These are phyloP conservation scores for Penstemon eatonii DNA, from an alignment of 257 asterid genomes.

Conservation along the genomic window DNA sequence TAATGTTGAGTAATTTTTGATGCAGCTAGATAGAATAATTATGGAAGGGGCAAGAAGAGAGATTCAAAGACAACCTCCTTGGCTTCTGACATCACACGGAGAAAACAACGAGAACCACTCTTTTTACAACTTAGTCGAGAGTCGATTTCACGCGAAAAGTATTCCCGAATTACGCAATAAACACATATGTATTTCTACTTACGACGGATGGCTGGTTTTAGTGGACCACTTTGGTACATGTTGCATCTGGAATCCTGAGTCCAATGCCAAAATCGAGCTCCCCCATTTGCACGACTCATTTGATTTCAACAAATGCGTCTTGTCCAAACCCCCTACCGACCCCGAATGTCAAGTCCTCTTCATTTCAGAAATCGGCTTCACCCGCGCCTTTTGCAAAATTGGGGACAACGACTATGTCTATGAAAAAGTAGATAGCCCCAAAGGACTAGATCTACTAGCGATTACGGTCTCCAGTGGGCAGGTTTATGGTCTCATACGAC, in stretches of 20 bases:
- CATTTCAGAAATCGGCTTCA: not conserved
- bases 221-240: not conserved
- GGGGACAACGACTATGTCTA: not conserved
- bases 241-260: not conserved
- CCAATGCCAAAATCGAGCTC: not conserved
- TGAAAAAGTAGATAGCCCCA: not conserved
- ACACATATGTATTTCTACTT: not conserved
- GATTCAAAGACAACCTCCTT: too few species aligned
- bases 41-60: too few species aligned
- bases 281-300: not conserved
- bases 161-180: not conserved
- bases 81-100: too few species aligned
- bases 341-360: not conserved
- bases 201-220: not conserved
- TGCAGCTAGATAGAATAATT: too few species aligned
- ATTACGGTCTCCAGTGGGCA: not conserved
- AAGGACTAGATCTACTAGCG: too few species aligned
- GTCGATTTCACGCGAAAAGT: too few species aligned
- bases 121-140: too few species aligned
- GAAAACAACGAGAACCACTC: too few species aligned
- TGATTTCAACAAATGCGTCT: not conserved
- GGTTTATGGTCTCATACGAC: not conserved
- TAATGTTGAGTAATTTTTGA: too few species aligned
- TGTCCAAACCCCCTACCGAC: constrained; percentile 9
- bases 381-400: not conserved